Conservation (phyloP, 2,329 filamentous ascomycete species). For the Didymella segeticola region DNA sequence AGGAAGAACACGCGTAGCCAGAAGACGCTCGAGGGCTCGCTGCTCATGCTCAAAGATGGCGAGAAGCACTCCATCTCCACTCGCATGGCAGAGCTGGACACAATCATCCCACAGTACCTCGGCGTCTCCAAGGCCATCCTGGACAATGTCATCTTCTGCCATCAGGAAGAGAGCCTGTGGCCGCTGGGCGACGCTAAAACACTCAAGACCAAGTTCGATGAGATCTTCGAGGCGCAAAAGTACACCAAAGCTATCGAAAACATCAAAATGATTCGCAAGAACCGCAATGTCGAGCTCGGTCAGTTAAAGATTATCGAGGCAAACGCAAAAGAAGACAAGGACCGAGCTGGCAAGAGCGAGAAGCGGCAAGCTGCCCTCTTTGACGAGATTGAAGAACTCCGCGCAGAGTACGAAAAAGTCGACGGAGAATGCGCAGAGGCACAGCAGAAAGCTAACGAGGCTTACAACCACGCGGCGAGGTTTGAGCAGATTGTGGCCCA, state of each 20-base stretch:
- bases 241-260: constrained; percentile 98
- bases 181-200: constrained; percentile 86
- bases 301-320: constrained; percentile 77
- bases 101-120: constrained; percentile 82
- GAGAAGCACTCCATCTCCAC: constrained; percentile 82
- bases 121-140: constrained; percentile 90
- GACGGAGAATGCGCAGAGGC: constrained; percentile 45
- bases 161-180: constrained; percentile 98
- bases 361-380: constrained; percentile 65
- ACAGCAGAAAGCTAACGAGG: constrained; percentile 64
- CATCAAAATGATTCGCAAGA: constrained; percentile 85
- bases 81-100: constrained; percentile 79
- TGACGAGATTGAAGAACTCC: constrained; percentile 66
- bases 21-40: constrained; percentile 83
- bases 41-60: constrained; percentile 78
- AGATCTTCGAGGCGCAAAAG: constrained; percentile 96
- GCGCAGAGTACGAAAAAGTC: constrained; percentile 34
- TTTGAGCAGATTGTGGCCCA: constrained; percentile 78
- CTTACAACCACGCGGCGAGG: constrained; percentile 74
- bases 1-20: constrained; percentile 79
- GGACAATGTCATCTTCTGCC: constrained; percentile 96
- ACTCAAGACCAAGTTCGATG: constrained; percentile 93
- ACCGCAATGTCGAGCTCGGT: constrained; percentile 76
- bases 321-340: constrained; percentile 82
- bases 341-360: constrained; percentile 72